These are phyloP conservation scores for Chenopodium quinoa DNA, from an alignment of 148 eudicot genomes.

Conservation along the genomic window DNA sequence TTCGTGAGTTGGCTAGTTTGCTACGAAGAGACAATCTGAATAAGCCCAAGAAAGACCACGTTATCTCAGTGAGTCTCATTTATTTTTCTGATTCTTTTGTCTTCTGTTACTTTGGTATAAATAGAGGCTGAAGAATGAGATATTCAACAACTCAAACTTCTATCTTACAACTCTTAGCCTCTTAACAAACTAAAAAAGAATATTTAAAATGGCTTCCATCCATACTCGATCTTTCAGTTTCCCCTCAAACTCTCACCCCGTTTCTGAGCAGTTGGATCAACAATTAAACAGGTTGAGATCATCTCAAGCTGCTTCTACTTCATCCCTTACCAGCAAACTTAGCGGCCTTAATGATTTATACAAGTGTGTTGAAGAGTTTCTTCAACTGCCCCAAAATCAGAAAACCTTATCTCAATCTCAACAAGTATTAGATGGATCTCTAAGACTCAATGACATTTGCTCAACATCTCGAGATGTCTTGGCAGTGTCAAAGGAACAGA, in stretches of 20 bases:
- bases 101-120: slow-evolving; percentile 7
- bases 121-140: not conserved
- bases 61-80: not conserved
- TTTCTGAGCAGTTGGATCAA: slow-evolving; percentile 8
- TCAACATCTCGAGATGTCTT: slow-evolving; percentile 23
- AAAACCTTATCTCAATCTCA: slow-evolving; percentile 11
- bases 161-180: not conserved
- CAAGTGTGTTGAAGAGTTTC: slow-evolving; percentile 28
- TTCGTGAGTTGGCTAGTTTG: not conserved
- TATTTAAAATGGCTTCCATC: slow-evolving; percentile 9
- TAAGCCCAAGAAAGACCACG: not conserved
- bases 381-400: slow-evolving; percentile 21
- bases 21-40: not conserved
- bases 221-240: slow-evolving; percentile 29
- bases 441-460: slow-evolving; percentile 32
- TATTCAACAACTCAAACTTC: not conserved
- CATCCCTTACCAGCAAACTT: slow-evolving; percentile 25
- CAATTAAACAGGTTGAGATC: slow-evolving; percentile 25
- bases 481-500: slow-evolving; percentile 19
- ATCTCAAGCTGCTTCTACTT: slow-evolving; percentile 30
- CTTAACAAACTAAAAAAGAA: not conserved
- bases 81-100: not conserved
- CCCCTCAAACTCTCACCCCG: slow-evolving; percentile 24
- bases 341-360: slow-evolving; percentile 18
- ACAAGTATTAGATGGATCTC: slow-evolving; percentile 28